Conservation (phyloP, 164 flowering plant genomes). For the Vitis rupestris region DNA sequence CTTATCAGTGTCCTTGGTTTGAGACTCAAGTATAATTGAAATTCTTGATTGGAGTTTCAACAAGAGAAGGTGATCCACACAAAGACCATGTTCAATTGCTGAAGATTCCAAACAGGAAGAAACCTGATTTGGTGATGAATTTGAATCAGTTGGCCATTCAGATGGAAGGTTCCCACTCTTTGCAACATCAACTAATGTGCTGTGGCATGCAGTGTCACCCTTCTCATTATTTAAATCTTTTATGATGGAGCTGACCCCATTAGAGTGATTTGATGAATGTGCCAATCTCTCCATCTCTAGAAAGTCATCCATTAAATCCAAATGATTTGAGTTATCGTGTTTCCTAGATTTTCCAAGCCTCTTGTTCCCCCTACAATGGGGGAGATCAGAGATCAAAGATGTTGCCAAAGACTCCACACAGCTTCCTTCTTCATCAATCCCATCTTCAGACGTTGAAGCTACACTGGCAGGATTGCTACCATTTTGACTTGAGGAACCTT, state of each 20-base stretch:
- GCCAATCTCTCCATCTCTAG: conserved; percentile 54
- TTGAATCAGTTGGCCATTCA: conserved; percentile 17
- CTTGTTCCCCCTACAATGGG: conserved; percentile 18
- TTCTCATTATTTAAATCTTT: conserved; percentile 18
- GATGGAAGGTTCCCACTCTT: conserved; percentile 23
- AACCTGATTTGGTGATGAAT: conserved; percentile 10
- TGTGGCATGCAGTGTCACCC: conserved; percentile 22
- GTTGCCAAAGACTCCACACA: conserved; percentile 23
- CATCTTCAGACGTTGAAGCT: conserved; percentile 25
- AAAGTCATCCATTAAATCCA: conserved; percentile 50
- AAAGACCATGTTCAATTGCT: conserved; percentile 11
- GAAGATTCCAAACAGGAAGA: conserved; percentile 16
- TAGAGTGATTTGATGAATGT: conserved; percentile 14
- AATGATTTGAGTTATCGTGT: conserved; percentile 13
- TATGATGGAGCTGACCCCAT: background rate
- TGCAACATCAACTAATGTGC: conserved; percentile 15
- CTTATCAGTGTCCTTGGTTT: conserved; percentile 33
- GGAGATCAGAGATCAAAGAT: conserved; percentile 18
- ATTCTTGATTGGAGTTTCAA: conserved; percentile 38
- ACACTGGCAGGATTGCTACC: conserved; percentile 8
- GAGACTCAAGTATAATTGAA: conserved; percentile 33
- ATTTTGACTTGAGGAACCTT: conserved; percentile 2
- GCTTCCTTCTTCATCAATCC: conserved; percentile 21
- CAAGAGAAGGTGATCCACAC: conserved; percentile 20
- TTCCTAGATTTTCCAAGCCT: conserved; percentile 12